Evolutionary conservation across 2,329 filamentous ascomycete species (phyloP).

Genomic region (Pyrenochaeta sp.): DNA sequence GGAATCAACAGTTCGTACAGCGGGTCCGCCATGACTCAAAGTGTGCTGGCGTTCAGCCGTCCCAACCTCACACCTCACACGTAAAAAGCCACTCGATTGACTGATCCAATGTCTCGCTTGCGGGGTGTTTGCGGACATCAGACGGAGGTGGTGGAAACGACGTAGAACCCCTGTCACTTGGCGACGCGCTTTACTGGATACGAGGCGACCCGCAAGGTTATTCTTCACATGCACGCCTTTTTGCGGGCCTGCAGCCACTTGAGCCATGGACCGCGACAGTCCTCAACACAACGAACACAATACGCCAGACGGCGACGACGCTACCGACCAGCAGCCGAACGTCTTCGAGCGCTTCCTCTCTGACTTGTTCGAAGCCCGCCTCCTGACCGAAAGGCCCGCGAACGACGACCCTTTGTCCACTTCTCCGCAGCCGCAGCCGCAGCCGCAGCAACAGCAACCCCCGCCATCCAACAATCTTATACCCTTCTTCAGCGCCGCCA

Average conservation of each 20-base stretch:
- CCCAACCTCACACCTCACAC: not conserved
- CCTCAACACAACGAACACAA: conserved; percentile 9
- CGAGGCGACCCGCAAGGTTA: conserved; percentile 4
- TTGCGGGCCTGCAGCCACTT: conserved; percentile 9
- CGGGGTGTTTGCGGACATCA: conserved; percentile 15
- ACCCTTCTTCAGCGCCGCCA: conserved; percentile 34
- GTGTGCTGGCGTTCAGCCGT: too few species aligned
- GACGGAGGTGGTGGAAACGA: conserved; percentile 19
- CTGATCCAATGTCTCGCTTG: not conserved
- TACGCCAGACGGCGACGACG: conserved; percentile 6
- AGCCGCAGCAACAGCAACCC: conserved; percentile 12
- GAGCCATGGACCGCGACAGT: conserved; percentile 21
- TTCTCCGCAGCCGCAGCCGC: conserved; percentile 18
- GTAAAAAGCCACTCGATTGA: not conserved
- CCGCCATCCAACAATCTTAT: conserved; percentile 23
- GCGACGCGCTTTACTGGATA: conserved; percentile 4
- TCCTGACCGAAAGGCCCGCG: conserved; percentile 26
- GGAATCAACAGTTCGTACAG: conserved; percentile 77
- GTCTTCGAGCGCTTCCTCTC: conserved; percentile 31
- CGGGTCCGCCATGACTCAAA: conserved; percentile 60
- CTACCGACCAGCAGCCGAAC: conserved; percentile 7
- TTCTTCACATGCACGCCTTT: conserved; percentile 24
- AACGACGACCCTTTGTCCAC: conserved; percentile 19
- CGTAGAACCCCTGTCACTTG: conserved; percentile 10
- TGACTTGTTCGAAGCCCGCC: conserved; percentile 32